These are phyloP conservation scores for Zymoseptoria tritici DNA, from an alignment of 2,329 filamentous ascomycete genomes.

Conservation along the genomic window DNA sequence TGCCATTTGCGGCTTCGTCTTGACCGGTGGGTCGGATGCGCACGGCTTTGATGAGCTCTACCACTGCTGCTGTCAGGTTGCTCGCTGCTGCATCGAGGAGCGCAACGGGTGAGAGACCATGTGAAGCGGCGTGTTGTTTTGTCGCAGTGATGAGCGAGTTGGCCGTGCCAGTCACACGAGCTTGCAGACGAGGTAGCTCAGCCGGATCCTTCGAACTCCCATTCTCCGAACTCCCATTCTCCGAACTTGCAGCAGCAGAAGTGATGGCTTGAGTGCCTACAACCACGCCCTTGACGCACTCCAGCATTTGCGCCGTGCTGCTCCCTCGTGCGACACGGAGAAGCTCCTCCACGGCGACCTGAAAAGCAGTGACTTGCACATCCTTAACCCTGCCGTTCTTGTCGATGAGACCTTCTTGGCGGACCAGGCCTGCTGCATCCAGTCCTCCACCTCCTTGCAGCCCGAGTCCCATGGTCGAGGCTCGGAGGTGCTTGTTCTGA, in stretches of 20 bases:
- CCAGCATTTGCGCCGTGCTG: constrained; percentile 67
- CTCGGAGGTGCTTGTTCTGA: constrained; percentile 72
- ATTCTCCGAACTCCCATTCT: constrained; percentile 40
- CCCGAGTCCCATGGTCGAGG: constrained; percentile 70
- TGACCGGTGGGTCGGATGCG: constrained; percentile 56
- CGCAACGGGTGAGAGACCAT: constrained; percentile 85
- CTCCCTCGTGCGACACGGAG: constrained; percentile 67
- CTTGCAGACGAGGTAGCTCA: constrained; percentile 50
- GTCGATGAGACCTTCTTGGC: constrained; percentile 50
- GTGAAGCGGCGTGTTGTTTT: constrained; percentile 79
- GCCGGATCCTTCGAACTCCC: constrained; percentile 28
- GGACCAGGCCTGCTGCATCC: constrained; percentile 60
- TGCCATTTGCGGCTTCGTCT: constrained; percentile 4
- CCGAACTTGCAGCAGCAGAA: constrained; percentile 57
- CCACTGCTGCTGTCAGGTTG: constrained; percentile 75
- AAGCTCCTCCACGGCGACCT: constrained; percentile 87
- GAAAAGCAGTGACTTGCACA: constrained; percentile 88
- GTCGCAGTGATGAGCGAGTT: constrained; percentile 93
- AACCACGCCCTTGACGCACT: constrained; percentile 81
- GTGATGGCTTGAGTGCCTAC: constrained; percentile 76
- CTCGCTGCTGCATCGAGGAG: constrained; percentile 88
- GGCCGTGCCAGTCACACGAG: constrained; percentile 80
- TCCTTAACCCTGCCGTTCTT: constrained; percentile 77
- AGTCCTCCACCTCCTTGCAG: constrained; percentile 33
- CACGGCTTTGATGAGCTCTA: constrained; percentile 75